Conservation (phyloP, 78 protist species). For the Anaeramoeba flamelloides region DNA sequence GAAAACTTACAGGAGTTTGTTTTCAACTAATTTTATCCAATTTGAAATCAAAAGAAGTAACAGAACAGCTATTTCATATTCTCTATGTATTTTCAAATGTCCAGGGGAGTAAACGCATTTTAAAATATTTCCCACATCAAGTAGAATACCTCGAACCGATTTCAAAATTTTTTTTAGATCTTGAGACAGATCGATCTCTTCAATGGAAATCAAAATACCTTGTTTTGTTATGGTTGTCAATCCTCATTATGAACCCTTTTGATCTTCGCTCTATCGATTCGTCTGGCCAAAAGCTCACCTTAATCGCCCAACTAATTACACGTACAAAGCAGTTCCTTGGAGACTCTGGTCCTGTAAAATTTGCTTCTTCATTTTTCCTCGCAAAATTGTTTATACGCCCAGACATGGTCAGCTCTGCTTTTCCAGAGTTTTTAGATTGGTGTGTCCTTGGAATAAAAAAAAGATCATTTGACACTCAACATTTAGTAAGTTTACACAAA, state of each 20-base stretch:
- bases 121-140: neutral
- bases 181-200: neutral
- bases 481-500: too few species aligned
- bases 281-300: neutral
- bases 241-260: slow-evolving; percentile 69
- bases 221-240: slow-evolving; percentile 64
- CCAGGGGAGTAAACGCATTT: neutral
- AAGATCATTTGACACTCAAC: too few species aligned
- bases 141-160: neutral
- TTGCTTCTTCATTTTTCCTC: neutral
- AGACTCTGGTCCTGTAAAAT: neutral
- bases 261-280: slow-evolving; percentile 44
- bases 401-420: neutral
- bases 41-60: neutral
- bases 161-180: slow-evolving; percentile 5
- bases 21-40: neutral
- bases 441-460: neutral
- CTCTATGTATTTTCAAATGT: neutral
- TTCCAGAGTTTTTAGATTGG: neutral
- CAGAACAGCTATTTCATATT: neutral
- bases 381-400: neutral
- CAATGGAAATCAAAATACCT: slow-evolving; percentile 69
- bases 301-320: neutral
- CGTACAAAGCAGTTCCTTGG: neutral
- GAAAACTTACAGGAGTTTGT: neutral